A percentile compares a stretch with the other conserved stretches of the same genome.
Conservation (phyloP, 208 protist species). For the Baffinella frigidus region DNA sequence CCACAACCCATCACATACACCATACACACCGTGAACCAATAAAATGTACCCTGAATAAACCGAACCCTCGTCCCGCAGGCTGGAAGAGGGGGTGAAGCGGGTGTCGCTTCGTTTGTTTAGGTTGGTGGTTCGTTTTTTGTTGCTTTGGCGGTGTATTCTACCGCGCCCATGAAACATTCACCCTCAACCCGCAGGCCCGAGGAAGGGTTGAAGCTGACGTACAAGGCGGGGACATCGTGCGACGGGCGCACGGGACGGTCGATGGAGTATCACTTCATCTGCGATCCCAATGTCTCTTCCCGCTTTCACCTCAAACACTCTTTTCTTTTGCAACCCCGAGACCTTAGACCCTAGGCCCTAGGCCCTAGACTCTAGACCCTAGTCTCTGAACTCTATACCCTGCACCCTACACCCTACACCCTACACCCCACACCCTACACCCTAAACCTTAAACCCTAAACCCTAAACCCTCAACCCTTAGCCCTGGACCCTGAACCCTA, state of each 20-base stretch:
- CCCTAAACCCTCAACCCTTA: background rate
- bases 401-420: background rate
- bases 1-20: no score
- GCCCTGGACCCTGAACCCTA: background rate
- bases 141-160: no score
- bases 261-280: conserved; percentile 50
- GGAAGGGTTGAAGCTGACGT: conserved; percentile 26
- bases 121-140: no score
- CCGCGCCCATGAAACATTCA: no score
- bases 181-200: conserved; percentile 23
- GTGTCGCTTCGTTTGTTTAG: no score
- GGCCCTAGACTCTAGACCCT: background rate
- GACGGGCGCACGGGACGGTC: background rate
- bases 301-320: background rate
- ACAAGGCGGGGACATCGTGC: background rate
- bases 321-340: background rate
- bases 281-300: background rate
- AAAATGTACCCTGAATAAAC: no score
- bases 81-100: no score
- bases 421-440: background rate
- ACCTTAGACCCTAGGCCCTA: background rate
- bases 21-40: no score
- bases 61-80: no score
- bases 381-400: background rate
- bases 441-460: background rate